Conservation (phyloP, 805 yeast species). For the Metschnikowia vanudenii region DNA sequence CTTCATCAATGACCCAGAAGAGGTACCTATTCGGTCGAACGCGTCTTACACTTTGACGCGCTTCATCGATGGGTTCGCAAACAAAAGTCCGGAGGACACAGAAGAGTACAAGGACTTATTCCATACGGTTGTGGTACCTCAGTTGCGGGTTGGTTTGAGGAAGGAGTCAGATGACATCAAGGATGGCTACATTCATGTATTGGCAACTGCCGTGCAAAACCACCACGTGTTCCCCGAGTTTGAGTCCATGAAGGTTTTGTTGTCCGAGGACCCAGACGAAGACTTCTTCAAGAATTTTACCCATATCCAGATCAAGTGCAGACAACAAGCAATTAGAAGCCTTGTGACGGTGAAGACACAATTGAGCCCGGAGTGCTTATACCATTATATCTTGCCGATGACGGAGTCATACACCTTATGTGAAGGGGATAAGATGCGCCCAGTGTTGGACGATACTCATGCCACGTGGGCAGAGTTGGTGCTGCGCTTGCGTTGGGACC, state of each 20-base stretch:
- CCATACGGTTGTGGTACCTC: conserved; percentile 59
- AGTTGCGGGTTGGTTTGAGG: conserved; percentile 65
- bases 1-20: conserved; percentile 74
- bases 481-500: conserved; percentile 67
- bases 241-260: conserved; percentile 61
- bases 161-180: conserved; percentile 57
- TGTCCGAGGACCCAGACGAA: conserved; percentile 73
- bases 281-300: conserved; percentile 73
- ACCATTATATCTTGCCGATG: conserved; percentile 82
- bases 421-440: conserved; percentile 54
- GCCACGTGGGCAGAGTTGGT: conserved; percentile 59
- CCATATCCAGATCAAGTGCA: conserved; percentile 82
- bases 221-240: conserved; percentile 49
- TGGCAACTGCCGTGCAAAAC: conserved; percentile 59
- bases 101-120: conserved; percentile 39
- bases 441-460: conserved; percentile 65
- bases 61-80: conserved; percentile 58
- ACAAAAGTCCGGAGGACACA: conserved; percentile 25
- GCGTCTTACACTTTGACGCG: conserved; percentile 63
- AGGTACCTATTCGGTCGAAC: conserved; percentile 75
- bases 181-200: conserved; percentile 64
- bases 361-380: conserved; percentile 56
- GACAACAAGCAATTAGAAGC: conserved; percentile 78
- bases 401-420: conserved; percentile 75
- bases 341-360: conserved; percentile 48